Percentiles rank a stretch among this genome's conserved stretches.
These are phyloP conservation scores for Spergularia azorica DNA, from an alignment of 179 eudicot species.

Conservation along the genomic window DNA sequence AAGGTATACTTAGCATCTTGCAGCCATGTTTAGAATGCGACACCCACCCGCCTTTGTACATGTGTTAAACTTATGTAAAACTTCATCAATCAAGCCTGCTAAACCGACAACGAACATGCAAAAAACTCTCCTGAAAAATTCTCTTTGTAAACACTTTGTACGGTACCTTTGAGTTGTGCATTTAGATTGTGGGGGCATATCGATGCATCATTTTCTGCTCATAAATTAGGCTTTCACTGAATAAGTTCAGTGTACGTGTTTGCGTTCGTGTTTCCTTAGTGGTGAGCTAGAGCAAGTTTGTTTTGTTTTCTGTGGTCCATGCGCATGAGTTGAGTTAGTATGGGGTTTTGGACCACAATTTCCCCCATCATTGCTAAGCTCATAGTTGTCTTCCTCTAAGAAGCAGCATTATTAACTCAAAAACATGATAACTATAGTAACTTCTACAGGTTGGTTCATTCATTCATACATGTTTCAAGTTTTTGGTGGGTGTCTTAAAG, in stretches of 20 bases:
- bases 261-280: conserved; percentile 30
- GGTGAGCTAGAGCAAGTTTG: conserved; percentile 1
- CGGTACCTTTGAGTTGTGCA: background rate
- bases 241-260: conserved; percentile 25
- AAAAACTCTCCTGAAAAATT: background rate
- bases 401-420: conserved; percentile 15
- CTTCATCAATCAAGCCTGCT: background rate
- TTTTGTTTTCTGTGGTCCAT: conserved; percentile 23
- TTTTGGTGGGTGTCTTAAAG: background rate
- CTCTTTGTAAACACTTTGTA: background rate
- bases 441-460: background rate
- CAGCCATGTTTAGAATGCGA: background rate
- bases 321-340: conserved; percentile 14
- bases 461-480: background rate
- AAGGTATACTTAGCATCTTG: background rate
- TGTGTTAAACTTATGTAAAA: background rate
- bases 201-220: conserved; percentile 8
- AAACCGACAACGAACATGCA: background rate
- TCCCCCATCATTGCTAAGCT: conserved; percentile 27
- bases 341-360: conserved; percentile 25
- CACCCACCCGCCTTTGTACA: background rate
- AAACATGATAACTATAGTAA: background rate
- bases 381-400: conserved; percentile 25
- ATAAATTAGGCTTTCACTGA: conserved; percentile 28
- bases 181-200: background rate